Conservation (phyloP, 306 rosid genomes). For the Leucaena leucocephala region DNA sequence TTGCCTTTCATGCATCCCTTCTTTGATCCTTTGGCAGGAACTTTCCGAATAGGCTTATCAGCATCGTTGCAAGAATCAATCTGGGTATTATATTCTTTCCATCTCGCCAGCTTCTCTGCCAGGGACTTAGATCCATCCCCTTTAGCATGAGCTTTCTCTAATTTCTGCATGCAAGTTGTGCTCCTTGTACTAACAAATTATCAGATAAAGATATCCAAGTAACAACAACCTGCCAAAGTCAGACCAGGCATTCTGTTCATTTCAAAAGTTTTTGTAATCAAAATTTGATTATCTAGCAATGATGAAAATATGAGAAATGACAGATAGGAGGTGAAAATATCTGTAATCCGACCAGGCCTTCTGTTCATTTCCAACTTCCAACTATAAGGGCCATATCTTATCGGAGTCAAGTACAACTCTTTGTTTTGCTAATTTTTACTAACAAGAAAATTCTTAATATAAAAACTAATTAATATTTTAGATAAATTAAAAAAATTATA, state of each 20-base stretch:
- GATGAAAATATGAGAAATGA: not conserved
- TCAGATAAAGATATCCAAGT: slow-evolving; percentile 1
- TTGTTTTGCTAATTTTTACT: not conserved
- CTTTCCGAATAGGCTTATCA: slow-evolving; percentile 56
- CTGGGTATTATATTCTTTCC: slow-evolving; percentile 70
- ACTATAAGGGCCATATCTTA: not conserved
- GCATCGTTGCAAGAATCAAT: slow-evolving; percentile 56
- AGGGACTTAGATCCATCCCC: slow-evolving; percentile 72
- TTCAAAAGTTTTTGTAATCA: not conserved
- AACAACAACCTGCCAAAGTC: slow-evolving; percentile 42
- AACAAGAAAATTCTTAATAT: too few relatives aligned
- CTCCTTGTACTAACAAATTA: slow-evolving; percentile 33
- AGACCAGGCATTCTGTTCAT: slow-evolving; percentile 22
- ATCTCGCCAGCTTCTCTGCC: slow-evolving; percentile 59
- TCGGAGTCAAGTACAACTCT: not conserved
- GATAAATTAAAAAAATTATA: too few relatives aligned
- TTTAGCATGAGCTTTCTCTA: slow-evolving; percentile 44
- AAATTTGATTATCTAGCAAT: not conserved
- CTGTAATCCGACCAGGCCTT: too few relatives aligned
- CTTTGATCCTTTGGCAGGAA: slow-evolving; percentile 89
- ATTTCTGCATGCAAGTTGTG: slow-evolving; percentile 56
- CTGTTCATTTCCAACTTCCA: not conserved
- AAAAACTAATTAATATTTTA: too few relatives aligned
- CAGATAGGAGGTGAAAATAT: not conserved
- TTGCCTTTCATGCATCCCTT: slow-evolving; percentile 96